Evolutionary conservation across 2,329 filamentous ascomycete species (phyloP).

Genomic region (Pestalotiopsis sp.): DNA sequence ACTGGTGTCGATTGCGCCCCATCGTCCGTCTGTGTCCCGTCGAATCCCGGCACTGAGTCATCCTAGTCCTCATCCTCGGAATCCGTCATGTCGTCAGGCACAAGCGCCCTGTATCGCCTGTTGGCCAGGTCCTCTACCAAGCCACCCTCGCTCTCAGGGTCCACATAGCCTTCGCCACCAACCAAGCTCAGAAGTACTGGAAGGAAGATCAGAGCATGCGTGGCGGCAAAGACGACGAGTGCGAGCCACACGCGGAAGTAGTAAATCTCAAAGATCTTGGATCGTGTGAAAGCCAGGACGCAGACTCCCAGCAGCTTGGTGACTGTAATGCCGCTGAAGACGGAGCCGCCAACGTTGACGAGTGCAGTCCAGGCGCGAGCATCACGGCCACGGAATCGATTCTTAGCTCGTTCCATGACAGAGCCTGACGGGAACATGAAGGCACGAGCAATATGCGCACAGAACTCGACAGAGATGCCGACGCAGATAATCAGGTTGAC

Average conservation of each 20-base stretch:
- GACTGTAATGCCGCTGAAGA: conserved; percentile 94
- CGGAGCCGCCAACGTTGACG: conserved; percentile 91
- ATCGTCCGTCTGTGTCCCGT: neutral
- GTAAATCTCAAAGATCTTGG: conserved; percentile 99
- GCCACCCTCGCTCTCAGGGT: conserved; percentile 84
- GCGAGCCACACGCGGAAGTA: conserved; percentile 98
- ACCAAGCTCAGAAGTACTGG: conserved; percentile 86
- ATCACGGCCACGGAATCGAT: conserved; percentile 78
- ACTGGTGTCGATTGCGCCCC: too few species aligned
- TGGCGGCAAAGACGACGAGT: conserved; percentile 84
- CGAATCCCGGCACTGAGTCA: neutral
- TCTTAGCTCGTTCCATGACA: conserved; percentile 80
- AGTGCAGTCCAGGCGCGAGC: conserved; percentile 90
- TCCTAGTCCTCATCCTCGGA: conserved; percentile 13
- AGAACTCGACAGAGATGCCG: conserved; percentile 96
- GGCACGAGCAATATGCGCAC: conserved; percentile 91
- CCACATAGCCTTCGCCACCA: conserved; percentile 85
- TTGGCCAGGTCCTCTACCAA: conserved; percentile 87
- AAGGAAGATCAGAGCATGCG: conserved; percentile 88
- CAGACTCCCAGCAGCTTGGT: conserved; percentile 92
- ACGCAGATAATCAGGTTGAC: conserved; percentile 98
- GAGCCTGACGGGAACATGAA: conserved; percentile 90
- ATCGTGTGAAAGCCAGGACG: conserved; percentile 90
- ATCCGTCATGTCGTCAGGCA: conserved; percentile 76
- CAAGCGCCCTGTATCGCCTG: conserved; percentile 74